Conservation (phyloP, 805 yeast species). For the Kodamaea neixiangensis region DNA sequence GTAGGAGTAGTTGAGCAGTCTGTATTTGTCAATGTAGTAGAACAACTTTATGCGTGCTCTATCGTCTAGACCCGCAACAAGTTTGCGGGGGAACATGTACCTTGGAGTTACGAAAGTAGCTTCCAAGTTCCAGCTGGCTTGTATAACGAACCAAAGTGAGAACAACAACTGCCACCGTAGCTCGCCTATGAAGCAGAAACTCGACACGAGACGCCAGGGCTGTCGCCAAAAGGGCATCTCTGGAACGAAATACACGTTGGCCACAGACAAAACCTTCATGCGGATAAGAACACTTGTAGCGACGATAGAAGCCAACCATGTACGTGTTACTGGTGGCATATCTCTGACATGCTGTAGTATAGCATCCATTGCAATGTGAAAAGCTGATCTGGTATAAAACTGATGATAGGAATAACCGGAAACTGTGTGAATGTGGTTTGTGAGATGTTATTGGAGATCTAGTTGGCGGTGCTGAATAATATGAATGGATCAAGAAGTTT, state of each 20-base stretch:
- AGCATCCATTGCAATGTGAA: conserved; percentile 18
- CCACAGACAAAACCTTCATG: conserved; percentile 19
- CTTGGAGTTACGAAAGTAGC: conserved; percentile 7
- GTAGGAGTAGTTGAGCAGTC: conserved; percentile 29
- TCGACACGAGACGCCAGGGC: conserved; percentile 40
- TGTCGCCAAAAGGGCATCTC: conserved; percentile 29
- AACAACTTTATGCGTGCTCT: not conserved
- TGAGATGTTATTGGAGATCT: not conserved
- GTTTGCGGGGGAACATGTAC: conserved; percentile 11
- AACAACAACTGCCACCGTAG: not conserved
- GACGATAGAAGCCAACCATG: conserved; percentile 30
- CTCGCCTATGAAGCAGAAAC: conserved; percentile 29
- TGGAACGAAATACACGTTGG: conserved; percentile 27
- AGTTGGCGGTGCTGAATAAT: not conserved
- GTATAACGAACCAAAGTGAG: not conserved
- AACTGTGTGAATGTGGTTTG: too few relatives aligned
- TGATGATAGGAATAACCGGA: too few relatives aligned
- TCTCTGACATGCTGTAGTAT: conserved; percentile 15
- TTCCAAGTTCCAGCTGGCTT: not conserved
- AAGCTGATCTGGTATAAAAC: too few relatives aligned
- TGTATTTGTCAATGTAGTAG: not conserved
- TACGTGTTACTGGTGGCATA: conserved; percentile 25
- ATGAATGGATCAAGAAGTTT: not conserved
- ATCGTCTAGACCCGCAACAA: not conserved
- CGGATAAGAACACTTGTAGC: conserved; percentile 22